Evolutionary conservation across 1,284 basidiomycete genomes (phyloP).

Genomic region (Moniliella sp.): DNA sequence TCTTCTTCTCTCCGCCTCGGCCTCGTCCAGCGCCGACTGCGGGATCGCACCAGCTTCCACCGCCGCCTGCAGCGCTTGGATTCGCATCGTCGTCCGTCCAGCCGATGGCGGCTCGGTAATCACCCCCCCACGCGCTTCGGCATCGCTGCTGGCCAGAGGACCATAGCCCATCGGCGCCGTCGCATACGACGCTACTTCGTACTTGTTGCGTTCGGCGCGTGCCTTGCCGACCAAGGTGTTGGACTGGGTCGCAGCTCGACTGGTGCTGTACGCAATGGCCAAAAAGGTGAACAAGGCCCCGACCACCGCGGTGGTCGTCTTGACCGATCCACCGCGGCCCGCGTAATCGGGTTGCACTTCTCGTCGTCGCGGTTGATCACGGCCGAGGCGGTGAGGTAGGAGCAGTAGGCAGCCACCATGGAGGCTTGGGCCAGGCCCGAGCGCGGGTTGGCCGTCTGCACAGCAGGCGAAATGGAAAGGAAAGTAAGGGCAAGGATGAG

Average conservation of each 20-base stretch:
- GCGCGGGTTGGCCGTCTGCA: slow-evolving; percentile 81
- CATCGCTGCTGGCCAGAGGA: too few species aligned
- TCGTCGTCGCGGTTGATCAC: slow-evolving; percentile 69
- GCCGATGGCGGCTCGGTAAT: slow-evolving; percentile 57
- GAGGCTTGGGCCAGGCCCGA: slow-evolving; percentile 83
- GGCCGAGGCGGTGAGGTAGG: slow-evolving; percentile 80
- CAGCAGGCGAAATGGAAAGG: slow-evolving; percentile 60
- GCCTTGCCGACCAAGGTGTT: slow-evolving; percentile 61
- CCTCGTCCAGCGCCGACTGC: slow-evolving; percentile 66
- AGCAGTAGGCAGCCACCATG: slow-evolving; percentile 91
- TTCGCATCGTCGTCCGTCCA: slow-evolving; percentile 68
- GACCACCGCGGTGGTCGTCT: slow-evolving; percentile 66
- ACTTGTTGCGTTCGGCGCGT: slow-evolving; percentile 37
- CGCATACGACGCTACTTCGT: too few species aligned
- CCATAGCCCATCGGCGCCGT: slow-evolving; percentile 10
- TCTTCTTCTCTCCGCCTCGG: slow-evolving; percentile 41
- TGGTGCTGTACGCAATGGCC: slow-evolving; percentile 91
- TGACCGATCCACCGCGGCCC: slow-evolving; percentile 44
- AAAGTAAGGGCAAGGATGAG: slow-evolving; percentile 63
- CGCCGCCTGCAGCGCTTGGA: slow-evolving; percentile 80
- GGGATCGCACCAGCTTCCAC: slow-evolving; percentile 88
- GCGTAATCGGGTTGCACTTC: slow-evolving; percentile 67
- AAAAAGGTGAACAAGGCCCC: slow-evolving; percentile 94
- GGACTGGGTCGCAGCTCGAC: slow-evolving; percentile 79
- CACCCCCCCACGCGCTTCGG: too few species aligned